A percentile compares a stretch with the other conserved stretches of the same genome.
These are phyloP conservation scores for Saraca asoca DNA, from an alignment of 331 rosid species.

Conservation along the genomic window DNA sequence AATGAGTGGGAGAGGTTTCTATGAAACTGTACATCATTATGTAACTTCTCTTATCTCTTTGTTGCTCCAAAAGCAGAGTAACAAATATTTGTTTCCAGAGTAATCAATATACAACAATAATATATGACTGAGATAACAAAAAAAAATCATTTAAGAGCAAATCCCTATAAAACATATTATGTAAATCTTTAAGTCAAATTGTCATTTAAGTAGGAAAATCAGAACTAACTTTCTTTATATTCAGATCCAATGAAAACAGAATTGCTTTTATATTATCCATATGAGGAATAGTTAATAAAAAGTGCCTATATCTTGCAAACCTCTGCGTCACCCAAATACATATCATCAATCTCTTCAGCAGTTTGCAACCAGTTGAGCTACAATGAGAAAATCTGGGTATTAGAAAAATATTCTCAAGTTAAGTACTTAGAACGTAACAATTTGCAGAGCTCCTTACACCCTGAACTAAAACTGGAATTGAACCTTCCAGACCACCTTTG, in stretches of 20 bases:
- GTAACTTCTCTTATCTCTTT: not conserved
- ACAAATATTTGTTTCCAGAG: not conserved
- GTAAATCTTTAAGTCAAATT: not conserved
- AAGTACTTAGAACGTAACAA: constrained; percentile 21
- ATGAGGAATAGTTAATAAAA: constrained; percentile 16
- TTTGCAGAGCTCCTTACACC: constrained; percentile 62
- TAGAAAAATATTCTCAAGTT: constrained; percentile 23
- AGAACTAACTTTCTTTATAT: not conserved
- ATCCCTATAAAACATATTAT: constrained; percentile 12
- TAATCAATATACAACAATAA: not conserved
- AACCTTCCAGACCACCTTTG: constrained; percentile 73
- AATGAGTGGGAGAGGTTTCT: not conserved
- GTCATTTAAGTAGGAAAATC: not conserved
- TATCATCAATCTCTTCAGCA: constrained; percentile 89
- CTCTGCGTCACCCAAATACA: constrained; percentile 90
- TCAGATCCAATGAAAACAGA: not conserved
- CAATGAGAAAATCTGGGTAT: constrained; percentile 21
- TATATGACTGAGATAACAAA: not conserved
- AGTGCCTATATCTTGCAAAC: constrained; percentile 37
- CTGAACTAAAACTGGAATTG: constrained; percentile 82
- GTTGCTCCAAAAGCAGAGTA: not conserved
- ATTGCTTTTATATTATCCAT: not conserved
- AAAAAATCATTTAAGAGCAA: not conserved
- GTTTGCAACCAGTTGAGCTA: constrained; percentile 78
- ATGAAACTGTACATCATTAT: not conserved